Evolutionary conservation across 176 grass and related monocot species (phyloP).

Genomic region (Raddia distichophylla): DNA sequence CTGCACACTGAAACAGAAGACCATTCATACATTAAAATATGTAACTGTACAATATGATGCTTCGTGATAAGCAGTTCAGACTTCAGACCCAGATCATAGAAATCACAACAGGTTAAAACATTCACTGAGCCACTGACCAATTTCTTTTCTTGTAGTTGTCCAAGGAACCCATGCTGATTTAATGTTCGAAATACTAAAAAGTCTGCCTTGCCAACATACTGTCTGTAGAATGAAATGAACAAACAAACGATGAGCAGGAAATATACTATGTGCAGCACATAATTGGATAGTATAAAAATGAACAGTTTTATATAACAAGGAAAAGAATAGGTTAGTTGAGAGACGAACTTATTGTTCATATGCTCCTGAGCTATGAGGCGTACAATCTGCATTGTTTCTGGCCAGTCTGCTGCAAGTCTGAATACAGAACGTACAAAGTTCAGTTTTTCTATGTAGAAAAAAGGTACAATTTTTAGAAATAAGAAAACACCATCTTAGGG

Average conservation of each 20-base stretch:
- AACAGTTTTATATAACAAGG: background rate
- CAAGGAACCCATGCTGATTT: conserved; percentile 97
- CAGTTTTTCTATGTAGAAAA: conserved; percentile 16
- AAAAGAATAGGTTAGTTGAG: conserved; percentile 30
- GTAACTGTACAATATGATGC: conserved; percentile 34
- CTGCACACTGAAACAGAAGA: conserved; percentile 72
- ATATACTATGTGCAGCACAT: conserved; percentile 37
- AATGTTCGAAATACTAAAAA: conserved; percentile 89
- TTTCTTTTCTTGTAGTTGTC: conserved; percentile 97
- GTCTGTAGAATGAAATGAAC: conserved; percentile 55
- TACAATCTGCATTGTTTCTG: conserved; percentile 96
- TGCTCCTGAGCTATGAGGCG: conserved; percentile 96
- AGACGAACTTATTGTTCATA: conserved; percentile 91
- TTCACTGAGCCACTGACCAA: conserved; percentile 65
- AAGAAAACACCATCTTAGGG: background rate
- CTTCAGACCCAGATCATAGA: conserved; percentile 26
- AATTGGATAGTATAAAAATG: conserved; percentile 19
- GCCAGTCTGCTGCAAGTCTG: conserved; percentile 95
- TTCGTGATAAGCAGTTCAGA: conserved; percentile 10
- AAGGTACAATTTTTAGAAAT: background rate
- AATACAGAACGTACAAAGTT: conserved; percentile 38
- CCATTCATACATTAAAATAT: conserved; percentile 29
- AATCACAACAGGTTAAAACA: conserved; percentile 19
- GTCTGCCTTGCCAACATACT: conserved; percentile 95
- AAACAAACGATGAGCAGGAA: conserved; percentile 31